Evolutionary conservation across 352 stramenopile genomes (phyloP).

Genomic region (Pythium diclinum): DNA sequence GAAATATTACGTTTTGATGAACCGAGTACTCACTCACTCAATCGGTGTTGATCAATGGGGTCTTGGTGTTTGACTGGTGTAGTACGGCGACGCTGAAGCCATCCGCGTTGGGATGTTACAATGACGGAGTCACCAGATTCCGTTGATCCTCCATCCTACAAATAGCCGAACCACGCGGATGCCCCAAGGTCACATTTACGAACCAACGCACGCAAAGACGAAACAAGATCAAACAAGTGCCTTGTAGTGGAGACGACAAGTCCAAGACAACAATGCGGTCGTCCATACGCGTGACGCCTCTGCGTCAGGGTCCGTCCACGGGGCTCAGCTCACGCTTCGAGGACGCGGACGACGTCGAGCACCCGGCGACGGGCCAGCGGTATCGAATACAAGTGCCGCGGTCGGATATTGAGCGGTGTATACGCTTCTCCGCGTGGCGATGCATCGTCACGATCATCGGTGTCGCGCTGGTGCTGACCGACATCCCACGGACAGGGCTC

Average conservation of each 20-base stretch:
- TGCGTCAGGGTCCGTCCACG: background rate
- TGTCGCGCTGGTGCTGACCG: conserved; percentile 20
- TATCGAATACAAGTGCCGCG: background rate
- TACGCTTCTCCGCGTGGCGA: conserved; percentile 13
- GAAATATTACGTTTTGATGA: no score
- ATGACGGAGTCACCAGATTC: no score
- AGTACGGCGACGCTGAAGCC: no score
- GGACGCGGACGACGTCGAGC: background rate
- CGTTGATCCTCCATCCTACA: no score
- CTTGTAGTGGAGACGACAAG: background rate
- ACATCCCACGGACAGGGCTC: conserved; percentile 42
- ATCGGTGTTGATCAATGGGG: background rate
- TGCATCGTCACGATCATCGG: conserved; percentile 8
- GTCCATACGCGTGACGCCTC: background rate
- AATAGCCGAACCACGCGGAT: no score
- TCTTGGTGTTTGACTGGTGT: no score
- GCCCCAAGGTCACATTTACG: no score
- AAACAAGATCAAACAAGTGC: no score
- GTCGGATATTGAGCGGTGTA: conserved; percentile 8
- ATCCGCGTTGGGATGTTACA: no score
- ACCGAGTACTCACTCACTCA: no score
- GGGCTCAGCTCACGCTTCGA: background rate
- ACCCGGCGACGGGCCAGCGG: background rate
- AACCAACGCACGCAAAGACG: no score
- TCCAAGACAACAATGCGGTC: background rate